Evolutionary conservation across 73 alveolate species (phyloP).

Genomic region (Symbiodinium natans): DNA sequence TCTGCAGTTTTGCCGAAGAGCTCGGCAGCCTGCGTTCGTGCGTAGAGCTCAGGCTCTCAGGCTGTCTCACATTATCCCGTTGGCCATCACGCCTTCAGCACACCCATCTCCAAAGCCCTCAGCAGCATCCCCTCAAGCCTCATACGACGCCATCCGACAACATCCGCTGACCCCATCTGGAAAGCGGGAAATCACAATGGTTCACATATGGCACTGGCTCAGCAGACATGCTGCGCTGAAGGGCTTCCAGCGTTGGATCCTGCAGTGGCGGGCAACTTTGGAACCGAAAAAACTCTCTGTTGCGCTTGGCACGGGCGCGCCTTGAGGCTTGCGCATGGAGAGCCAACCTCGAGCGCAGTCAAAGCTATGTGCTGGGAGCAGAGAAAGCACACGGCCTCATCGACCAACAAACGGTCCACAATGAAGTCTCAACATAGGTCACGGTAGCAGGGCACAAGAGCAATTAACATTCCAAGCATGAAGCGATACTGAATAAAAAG

Average conservation of each 20-base stretch:
- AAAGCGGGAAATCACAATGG: neutral
- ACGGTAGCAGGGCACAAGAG: too few relatives aligned
- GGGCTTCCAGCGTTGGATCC: constrained; percentile 19
- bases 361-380: too few relatives aligned
- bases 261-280: neutral
- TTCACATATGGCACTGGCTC: neutral
- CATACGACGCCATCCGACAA: neutral
- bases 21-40: constrained; percentile 52
- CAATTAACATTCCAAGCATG: too few relatives aligned
- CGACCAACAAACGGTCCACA: too few relatives aligned
- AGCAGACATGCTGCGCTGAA: constrained; percentile 31
- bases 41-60: neutral
- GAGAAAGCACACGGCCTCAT: too few relatives aligned
- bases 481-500: too few relatives aligned
- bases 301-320: too few relatives aligned
- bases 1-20: constrained; percentile 41
- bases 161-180: neutral
- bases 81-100: constrained; percentile 20
- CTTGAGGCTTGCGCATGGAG: too few relatives aligned
- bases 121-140: constrained; percentile 89
- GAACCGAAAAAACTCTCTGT: neutral
- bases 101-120: constrained; percentile 87
- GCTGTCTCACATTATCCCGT: neutral
- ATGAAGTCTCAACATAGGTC: too few relatives aligned
- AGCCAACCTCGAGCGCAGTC: too few relatives aligned